Conservation (phyloP, 2,329 filamentous ascomycete species). For the Colletotrichum sp. region DNA sequence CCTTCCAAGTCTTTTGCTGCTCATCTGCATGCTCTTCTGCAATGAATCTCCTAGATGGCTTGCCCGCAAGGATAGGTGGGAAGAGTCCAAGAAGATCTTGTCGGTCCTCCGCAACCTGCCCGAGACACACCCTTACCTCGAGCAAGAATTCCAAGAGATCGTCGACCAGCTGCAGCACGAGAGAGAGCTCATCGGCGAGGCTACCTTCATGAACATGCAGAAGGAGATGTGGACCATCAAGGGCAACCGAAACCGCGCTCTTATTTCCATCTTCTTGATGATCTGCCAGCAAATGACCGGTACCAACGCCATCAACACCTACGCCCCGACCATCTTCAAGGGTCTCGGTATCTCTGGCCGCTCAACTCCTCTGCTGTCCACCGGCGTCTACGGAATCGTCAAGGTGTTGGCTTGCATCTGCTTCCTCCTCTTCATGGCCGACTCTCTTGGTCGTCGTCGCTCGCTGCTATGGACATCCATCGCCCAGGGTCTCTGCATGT, state of each 20-base stretch:
- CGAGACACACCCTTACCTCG: slow-evolving; percentile 57
- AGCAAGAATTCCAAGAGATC: slow-evolving; percentile 61
- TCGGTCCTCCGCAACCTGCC: slow-evolving; percentile 60
- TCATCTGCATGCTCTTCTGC: slow-evolving; percentile 65
- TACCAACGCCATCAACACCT: slow-evolving; percentile 41
- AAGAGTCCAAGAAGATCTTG: slow-evolving; percentile 62
- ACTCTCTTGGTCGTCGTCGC: slow-evolving; percentile 63
- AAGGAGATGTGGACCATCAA: slow-evolving; percentile 64
- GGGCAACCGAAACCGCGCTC: slow-evolving; percentile 62
- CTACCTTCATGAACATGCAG: slow-evolving; percentile 56
- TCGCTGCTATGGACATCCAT: slow-evolving; percentile 65
- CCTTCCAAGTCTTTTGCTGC: slow-evolving; percentile 64
- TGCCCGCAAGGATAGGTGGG: slow-evolving; percentile 68
- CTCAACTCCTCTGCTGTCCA: slow-evolving; percentile 61
- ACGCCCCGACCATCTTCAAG: slow-evolving; percentile 37
- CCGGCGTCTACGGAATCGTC: slow-evolving; percentile 67
- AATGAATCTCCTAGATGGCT: slow-evolving; percentile 70
- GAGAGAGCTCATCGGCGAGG: slow-evolving; percentile 51
- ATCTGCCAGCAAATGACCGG: slow-evolving; percentile 72
- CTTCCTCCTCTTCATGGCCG: slow-evolving; percentile 66
- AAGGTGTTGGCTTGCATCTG: slow-evolving; percentile 62
- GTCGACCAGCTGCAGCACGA: slow-evolving; percentile 61
- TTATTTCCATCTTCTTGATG: slow-evolving; percentile 61
- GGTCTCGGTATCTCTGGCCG: slow-evolving; percentile 47
- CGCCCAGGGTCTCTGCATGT: slow-evolving; percentile 65